Conservation (phyloP, 345 rosid species). For the Firmiana major region DNA sequence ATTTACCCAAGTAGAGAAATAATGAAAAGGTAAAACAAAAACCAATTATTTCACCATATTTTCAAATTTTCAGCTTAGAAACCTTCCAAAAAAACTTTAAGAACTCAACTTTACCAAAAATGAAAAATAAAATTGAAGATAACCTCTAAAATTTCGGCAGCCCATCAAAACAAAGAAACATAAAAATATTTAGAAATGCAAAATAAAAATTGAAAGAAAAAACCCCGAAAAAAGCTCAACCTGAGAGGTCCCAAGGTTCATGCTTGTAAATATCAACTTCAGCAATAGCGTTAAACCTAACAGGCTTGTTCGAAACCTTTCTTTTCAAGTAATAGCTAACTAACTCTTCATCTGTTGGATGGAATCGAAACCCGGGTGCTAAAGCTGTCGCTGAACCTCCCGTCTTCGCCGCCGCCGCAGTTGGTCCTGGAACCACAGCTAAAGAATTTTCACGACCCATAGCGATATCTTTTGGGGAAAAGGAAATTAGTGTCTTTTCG, state of each 20-base stretch:
- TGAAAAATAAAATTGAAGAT: background rate
- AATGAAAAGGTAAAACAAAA: background rate
- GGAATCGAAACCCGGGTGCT: constrained; percentile 95
- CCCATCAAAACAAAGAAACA: background rate
- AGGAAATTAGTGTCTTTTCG: background rate
- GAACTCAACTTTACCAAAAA: background rate
- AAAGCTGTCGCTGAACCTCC: constrained; percentile 45
- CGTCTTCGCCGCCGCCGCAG: constrained; percentile 20
- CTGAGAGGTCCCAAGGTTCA: constrained; percentile 88
- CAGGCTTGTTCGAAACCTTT: constrained; percentile 62
- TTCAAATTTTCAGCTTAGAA: constrained; percentile 9
- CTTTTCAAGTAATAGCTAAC: constrained; percentile 81
- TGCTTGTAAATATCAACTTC: constrained; percentile 87
- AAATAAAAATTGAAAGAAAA: background rate
- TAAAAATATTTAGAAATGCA: background rate
- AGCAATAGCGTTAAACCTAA: constrained; percentile 66
- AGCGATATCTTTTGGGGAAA: background rate
- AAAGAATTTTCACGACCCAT: constrained; percentile 34
- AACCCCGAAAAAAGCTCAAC: constrained; percentile 23
- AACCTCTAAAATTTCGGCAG: background rate
- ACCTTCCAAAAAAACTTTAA: background rate
- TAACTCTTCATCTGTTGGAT: constrained; percentile 90
- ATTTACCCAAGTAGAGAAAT: background rate
- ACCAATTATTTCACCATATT: background rate
- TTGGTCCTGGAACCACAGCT: background rate